A percentile compares a stretch with the other conserved stretches of the same genome.
phyloP scores from a whole-genome alignment of 331 rosid genomes.

The Acacia concinna region DNA sequence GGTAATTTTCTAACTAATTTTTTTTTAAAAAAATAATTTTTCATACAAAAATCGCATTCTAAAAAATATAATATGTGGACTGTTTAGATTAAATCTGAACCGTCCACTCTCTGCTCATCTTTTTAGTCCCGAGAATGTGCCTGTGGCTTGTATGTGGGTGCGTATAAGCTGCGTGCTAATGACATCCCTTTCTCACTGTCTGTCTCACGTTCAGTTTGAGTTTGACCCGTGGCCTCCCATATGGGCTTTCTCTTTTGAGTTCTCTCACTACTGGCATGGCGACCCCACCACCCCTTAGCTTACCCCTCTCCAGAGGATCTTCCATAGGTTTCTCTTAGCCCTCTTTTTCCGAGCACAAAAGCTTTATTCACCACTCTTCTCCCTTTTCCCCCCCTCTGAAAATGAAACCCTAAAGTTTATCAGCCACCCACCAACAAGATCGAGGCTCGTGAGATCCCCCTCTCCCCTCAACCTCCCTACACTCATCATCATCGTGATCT shows the following conservation, averaged over 20 bases:
- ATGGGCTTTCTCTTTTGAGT: slow-evolving; percentile 39
- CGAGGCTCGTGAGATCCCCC: background rate
- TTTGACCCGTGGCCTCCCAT: slow-evolving; percentile 82
- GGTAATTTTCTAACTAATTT: too few relatives aligned
- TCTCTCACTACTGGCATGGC: slow-evolving; percentile 46
- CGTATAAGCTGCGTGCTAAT: slow-evolving; percentile 21
- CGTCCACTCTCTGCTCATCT: too few relatives aligned
- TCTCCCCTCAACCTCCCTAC: slow-evolving; percentile 13
- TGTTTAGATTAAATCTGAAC: too few relatives aligned
- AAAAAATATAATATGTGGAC: too few relatives aligned
- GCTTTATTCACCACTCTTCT: slow-evolving; percentile 38
- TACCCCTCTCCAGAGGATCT: slow-evolving; percentile 50
- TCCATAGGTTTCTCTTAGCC: slow-evolving; percentile 24
- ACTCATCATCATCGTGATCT: slow-evolving; percentile 39
- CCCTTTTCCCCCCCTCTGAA: slow-evolving; percentile 32
- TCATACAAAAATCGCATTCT: too few relatives aligned
- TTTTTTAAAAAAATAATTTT: too few relatives aligned
- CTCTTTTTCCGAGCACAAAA: slow-evolving; percentile 38
- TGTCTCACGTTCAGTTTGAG: slow-evolving; percentile 71
- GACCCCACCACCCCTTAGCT: slow-evolving; percentile 51
- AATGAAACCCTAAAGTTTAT: slow-evolving; percentile 48
- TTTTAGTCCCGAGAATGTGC: too few relatives aligned
- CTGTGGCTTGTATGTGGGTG: slow-evolving; percentile 15
- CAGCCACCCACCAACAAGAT: background rate
- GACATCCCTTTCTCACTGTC: slow-evolving; percentile 45